Percentiles rank a stretch among this genome's conserved stretches.
phyloP scores from a whole-genome alignment of 106 monocot species.

The Platanthera zijinensis region DNA sequence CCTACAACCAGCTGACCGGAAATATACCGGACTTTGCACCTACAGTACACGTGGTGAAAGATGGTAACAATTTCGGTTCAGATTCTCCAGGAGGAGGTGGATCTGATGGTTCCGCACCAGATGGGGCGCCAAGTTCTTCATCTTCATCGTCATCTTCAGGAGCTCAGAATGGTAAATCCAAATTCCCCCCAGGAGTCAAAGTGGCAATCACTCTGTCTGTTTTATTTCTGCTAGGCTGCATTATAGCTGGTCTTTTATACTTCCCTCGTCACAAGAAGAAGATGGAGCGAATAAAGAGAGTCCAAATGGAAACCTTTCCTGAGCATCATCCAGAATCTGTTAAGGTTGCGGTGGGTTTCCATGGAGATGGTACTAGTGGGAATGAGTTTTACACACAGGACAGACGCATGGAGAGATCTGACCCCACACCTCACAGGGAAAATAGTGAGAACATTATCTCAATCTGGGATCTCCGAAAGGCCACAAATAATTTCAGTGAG shows the following conservation, averaged over 20 bases:
- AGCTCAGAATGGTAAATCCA: constrained; percentile 10
- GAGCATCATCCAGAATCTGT: constrained; percentile 22
- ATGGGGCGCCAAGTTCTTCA: constrained; percentile 8
- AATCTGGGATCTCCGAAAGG: constrained; percentile 45
- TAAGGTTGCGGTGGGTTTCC: constrained; percentile 23
- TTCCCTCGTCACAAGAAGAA: constrained; percentile 22
- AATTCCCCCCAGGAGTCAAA: constrained; percentile 16
- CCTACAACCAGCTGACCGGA: constrained; percentile 8
- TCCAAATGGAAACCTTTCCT: constrained; percentile 24
- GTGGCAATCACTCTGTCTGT: constrained; percentile 20
- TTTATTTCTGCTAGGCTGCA: constrained; percentile 24
- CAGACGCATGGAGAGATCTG: constrained; percentile 13
- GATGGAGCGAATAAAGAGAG: constrained; percentile 21
- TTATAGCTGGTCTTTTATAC: constrained; percentile 14
- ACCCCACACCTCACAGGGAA: background rate
- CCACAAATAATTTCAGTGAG: constrained; percentile 64
- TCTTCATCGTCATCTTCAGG: constrained; percentile 3
- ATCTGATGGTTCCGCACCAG: background rate
- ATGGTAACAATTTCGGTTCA: constrained; percentile 30
- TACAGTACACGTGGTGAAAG: constrained; percentile 26
- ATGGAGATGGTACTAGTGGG: constrained; percentile 6
- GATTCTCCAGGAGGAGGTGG: background rate
- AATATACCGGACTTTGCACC: constrained; percentile 4
- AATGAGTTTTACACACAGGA: constrained; percentile 34
- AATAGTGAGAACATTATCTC: constrained; percentile 35